Conservation (phyloP, 2,329 filamentous ascomycete species). For the Neofusicoccum ribis region DNA sequence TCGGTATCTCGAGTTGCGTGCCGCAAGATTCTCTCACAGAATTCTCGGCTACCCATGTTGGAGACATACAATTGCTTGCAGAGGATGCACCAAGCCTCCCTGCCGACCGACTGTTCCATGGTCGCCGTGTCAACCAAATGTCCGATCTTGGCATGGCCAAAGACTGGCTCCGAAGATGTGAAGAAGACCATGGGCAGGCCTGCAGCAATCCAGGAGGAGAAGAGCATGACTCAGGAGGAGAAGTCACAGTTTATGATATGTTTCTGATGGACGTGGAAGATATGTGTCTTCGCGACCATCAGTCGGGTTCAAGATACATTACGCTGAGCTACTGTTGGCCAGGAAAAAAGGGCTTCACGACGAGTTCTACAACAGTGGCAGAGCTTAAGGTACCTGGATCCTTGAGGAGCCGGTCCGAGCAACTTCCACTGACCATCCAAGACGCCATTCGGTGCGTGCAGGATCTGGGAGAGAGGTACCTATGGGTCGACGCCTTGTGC, state of each 20-base stretch:
- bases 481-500: conserved; percentile 19
- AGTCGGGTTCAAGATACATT: background rate
- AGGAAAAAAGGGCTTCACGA: background rate
- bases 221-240: background rate
- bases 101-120: background rate
- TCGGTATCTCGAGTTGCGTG: background rate
- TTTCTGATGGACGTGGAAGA: background rate
- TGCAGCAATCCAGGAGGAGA: background rate
- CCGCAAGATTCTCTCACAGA: background rate
- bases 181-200: background rate
- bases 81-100: background rate
- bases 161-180: background rate
- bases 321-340: background rate
- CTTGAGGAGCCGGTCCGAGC: background rate
- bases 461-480: conserved; percentile 15
- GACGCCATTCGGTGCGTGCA: conserved; percentile 20
- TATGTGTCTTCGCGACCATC: background rate
- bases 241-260: background rate
- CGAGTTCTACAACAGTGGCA: background rate
- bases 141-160: background rate
- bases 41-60: background rate
- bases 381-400: background rate
- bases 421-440: background rate
- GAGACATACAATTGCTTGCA: background rate
- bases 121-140: background rate